Percentiles rank a stretch among this genome's conserved stretches.
These are phyloP conservation scores for Colletotrichum lentis DNA, from an alignment of 2,329 filamentous ascomycete species.

Conservation along the genomic window DNA sequence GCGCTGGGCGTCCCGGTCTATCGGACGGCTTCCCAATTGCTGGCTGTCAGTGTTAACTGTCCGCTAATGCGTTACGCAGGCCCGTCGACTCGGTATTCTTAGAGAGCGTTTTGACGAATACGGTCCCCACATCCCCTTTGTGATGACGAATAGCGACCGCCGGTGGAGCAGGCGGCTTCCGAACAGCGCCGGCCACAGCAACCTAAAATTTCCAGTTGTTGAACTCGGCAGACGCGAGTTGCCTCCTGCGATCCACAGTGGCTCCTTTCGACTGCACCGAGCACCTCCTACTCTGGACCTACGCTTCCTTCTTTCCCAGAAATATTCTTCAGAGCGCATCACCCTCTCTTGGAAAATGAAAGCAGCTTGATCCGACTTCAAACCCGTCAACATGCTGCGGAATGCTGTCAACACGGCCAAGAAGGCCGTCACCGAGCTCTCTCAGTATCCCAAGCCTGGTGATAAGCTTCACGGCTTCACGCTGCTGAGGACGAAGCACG, in stretches of 20 bases:
- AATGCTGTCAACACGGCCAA: slow-evolving; percentile 59
- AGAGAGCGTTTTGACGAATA: slow-evolving; percentile 32
- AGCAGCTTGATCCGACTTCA: not conserved
- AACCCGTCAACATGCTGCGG: slow-evolving; percentile 56
- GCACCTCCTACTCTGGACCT: not conserved
- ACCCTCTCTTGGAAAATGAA: not conserved
- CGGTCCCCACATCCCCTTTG: slow-evolving; percentile 27
- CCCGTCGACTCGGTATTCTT: slow-evolving; percentile 23
- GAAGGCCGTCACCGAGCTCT: slow-evolving; percentile 77
- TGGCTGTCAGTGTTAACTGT: slow-evolving; percentile 18
- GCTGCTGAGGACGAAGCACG: slow-evolving; percentile 84
- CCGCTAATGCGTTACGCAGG: slow-evolving; percentile 29
- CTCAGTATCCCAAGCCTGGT: slow-evolving; percentile 78
- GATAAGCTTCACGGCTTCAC: slow-evolving; percentile 94
- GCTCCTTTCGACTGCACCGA: not conserved
- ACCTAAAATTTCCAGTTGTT: slow-evolving; percentile 27
- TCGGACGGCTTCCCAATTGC: slow-evolving; percentile 7
- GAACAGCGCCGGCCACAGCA: slow-evolving; percentile 4
- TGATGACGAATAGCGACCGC: slow-evolving; percentile 35
- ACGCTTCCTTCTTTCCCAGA: not conserved
- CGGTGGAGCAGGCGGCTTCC: slow-evolving; percentile 13
- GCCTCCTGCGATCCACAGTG: slow-evolving; percentile 28
- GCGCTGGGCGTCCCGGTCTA: slow-evolving; percentile 18
- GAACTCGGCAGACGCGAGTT: slow-evolving; percentile 7
- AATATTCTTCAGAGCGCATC: slow-evolving; percentile 3